Percentiles rank a stretch among this genome's conserved stretches.
Conservation (phyloP, 768 basidiomycete genomes). For the Inosperma sp. region DNA sequence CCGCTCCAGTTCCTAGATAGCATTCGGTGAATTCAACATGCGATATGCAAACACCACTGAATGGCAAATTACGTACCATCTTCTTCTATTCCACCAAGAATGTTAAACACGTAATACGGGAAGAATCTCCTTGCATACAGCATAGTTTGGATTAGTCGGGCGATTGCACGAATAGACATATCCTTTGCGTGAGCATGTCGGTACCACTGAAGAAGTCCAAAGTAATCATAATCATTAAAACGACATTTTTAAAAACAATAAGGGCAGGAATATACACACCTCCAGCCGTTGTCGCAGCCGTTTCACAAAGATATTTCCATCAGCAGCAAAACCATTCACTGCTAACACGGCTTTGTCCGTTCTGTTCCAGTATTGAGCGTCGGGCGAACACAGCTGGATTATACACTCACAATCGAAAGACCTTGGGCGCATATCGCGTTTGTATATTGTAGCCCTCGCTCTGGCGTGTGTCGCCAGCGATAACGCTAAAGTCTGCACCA, state of each 20-base stretch:
- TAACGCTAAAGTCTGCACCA: conserved; percentile 88
- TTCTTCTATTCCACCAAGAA: conserved; percentile 93
- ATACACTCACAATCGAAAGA: conserved; percentile 79
- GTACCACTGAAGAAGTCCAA: conserved; percentile 70
- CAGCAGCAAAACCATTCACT: conserved; percentile 95
- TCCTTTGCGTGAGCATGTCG: conserved; percentile 94
- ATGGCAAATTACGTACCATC: conserved; percentile 61
- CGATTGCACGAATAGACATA: conserved; percentile 95
- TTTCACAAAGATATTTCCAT: conserved; percentile 98
- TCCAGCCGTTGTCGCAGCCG: conserved; percentile 92
- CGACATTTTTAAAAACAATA: background rate
- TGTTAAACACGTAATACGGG: conserved; percentile 97
- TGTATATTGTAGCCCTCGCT: conserved; percentile 98
- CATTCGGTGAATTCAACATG: conserved; percentile 14
- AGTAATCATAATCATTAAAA: conserved; percentile 1
- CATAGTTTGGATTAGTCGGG: conserved; percentile 98
- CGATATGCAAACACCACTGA: conserved; percentile 10
- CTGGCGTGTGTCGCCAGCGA: conserved; percentile 96
- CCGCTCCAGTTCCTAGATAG: conserved; percentile 80
- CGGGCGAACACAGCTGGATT: conserved; percentile 1
- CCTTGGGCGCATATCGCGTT: conserved; percentile 94
- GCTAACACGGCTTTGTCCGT: conserved; percentile 92
- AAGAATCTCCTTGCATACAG: conserved; percentile 95
- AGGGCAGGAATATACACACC: conserved; percentile 49
- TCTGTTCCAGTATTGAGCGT: conserved; percentile 37